These are phyloP conservation scores for Chiua virens DNA, from an alignment of 768 basidiomycete genomes.

Conservation along the genomic window DNA sequence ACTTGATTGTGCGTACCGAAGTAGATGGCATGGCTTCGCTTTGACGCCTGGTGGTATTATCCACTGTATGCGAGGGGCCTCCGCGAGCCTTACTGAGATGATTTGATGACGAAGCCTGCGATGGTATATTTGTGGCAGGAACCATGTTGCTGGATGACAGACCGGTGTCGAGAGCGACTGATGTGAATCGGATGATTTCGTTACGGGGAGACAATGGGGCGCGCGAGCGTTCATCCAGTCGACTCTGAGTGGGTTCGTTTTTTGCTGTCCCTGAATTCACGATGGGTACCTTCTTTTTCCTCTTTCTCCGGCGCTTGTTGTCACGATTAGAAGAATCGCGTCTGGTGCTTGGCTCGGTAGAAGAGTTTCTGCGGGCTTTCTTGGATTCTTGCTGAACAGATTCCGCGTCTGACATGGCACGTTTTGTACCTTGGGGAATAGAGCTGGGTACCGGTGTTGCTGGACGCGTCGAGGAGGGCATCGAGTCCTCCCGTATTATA, in stretches of 20 bases:
- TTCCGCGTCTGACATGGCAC: slow-evolving; percentile 26
- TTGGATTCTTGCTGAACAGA: slow-evolving; percentile 19
- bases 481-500: slow-evolving; percentile 2
- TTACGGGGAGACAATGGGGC: slow-evolving; percentile 23
- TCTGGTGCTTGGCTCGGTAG: slow-evolving; percentile 12
- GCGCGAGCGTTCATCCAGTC: slow-evolving; percentile 11
- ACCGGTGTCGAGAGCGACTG: slow-evolving; percentile 14
- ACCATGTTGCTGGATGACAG: neutral
- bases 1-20: slow-evolving; percentile 11
- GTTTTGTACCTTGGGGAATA: slow-evolving; percentile 9
- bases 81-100: neutral
- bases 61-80: neutral
- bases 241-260: slow-evolving; percentile 9
- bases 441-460: slow-evolving; percentile 16
- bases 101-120: slow-evolving; percentile 2
- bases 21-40: slow-evolving; percentile 8
- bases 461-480: slow-evolving; percentile 28
- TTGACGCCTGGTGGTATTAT: neutral
- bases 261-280: slow-evolving; percentile 12
- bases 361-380: slow-evolving; percentile 23
- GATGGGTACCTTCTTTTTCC: slow-evolving; percentile 28
- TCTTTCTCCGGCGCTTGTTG: slow-evolving; percentile 27
- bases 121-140: neutral
- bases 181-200: slow-evolving; percentile 28
- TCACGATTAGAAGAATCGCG: slow-evolving; percentile 26